Evolutionary conservation across 768 basidiomycete genomes (phyloP), one percentile per base, ranked within the genome.

Genomic region (Amanita muscaria): DNA sequence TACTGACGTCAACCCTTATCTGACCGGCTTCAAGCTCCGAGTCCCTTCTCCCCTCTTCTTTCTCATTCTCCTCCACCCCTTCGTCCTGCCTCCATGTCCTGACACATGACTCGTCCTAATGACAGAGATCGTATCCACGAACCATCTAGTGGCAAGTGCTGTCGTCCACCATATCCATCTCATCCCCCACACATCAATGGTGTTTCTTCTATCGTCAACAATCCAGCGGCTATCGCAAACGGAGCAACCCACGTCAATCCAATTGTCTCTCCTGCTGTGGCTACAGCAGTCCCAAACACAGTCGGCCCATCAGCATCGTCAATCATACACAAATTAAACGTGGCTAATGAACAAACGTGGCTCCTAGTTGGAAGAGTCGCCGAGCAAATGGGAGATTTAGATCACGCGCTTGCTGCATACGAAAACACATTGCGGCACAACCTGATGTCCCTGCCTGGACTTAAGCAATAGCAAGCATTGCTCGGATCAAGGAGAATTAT

Each of bases 401-500:
- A 96, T 58, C 83, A 91, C 51, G 94, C 96, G 38, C 73, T 90
- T 55, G 78, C 78, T 33, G 90, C 92, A 49, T 99, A 97, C 67
- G 94, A 98, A 66, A 83, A 87, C 58, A 92, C 93, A 2, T 74
- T 98, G 52, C 82, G 91, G 65, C 92, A 97, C 70, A 98, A 97
- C 58, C 85, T 91, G 56, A 77, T 80, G 64, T 93, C 88, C 57
- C 73, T 94, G 52, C 73, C 83, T 57, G 92, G 90, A 32, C 79
- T 98, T 52, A 91, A 88, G 30, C 88, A 92, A 61, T 94, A 32
- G 94, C 93, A 58, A 86, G 88, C 51, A 94, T 97, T 63, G 91
- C 89, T 64, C 83, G 94, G 70, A 89, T 91, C 73, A 90, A 88
- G 62, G 94, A 99, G 66, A 90, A 98, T 64, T 96, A 93, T 66